Conservation (phyloP, 441 rosid species). For the Erodium chrysanthum region DNA sequence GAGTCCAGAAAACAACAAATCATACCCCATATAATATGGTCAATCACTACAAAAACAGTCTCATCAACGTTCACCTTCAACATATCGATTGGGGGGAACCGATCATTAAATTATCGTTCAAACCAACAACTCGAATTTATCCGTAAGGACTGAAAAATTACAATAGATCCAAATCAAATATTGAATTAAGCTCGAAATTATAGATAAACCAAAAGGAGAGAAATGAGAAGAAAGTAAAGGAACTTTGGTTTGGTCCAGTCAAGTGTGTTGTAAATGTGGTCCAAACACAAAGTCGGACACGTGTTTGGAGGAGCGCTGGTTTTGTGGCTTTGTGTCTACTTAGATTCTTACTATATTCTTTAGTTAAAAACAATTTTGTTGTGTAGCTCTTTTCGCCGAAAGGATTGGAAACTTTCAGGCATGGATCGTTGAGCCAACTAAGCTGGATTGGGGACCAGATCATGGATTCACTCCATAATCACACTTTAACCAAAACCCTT, state of each 20-base stretch:
- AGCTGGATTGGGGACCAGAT: not conserved
- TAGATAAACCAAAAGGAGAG: not conserved
- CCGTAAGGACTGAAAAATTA: no score
- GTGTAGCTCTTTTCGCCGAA: constrained; percentile 21
- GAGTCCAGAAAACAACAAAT: no score
- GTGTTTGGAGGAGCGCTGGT: not conserved
- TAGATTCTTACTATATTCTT: not conserved
- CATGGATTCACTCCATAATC: not conserved
- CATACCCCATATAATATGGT: no score
- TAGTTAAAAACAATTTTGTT: constrained; percentile 2
- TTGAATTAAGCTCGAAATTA: not conserved
- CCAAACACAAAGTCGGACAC: not conserved
- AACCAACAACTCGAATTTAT: not conserved
- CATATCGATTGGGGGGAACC: no score
- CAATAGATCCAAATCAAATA: not conserved
- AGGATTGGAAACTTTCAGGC: constrained; percentile 15
- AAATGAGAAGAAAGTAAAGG: no score
- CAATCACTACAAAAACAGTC: no score
- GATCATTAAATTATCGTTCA: no score
- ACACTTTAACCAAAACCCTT: not conserved
- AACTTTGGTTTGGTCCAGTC: not conserved
- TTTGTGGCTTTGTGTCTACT: constrained; percentile 2
- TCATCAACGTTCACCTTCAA: no score
- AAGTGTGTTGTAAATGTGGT: not conserved
- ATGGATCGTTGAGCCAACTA: not conserved